phyloP scores from a whole-genome alignment of 1,284 basidiomycete species.

The Somion occarium region DNA sequence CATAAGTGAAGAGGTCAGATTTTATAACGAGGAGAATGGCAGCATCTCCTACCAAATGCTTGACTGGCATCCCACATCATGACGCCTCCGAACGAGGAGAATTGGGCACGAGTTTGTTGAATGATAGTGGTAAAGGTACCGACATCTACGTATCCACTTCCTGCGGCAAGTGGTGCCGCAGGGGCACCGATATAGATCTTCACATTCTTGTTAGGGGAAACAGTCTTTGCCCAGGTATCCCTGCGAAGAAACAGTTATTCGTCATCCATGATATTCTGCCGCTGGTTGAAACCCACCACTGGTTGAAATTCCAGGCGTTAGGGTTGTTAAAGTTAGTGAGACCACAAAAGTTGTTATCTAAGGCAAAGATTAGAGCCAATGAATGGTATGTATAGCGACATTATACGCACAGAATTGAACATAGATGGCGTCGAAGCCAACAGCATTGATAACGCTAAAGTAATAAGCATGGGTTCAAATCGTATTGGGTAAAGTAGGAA shows the following conservation, averaged over 20 bases:
- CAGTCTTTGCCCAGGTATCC: conserved; percentile 60
- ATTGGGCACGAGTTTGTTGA: conserved; percentile 38
- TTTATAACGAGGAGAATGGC: not conserved
- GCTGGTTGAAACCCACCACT: conserved; percentile 44
- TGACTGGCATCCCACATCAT: conserved; percentile 68
- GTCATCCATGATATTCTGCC: too few relatives aligned
- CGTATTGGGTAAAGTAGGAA: not conserved
- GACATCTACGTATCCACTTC: conserved; percentile 47
- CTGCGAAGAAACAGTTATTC: conserved; percentile 27
- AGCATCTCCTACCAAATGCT: conserved; percentile 50
- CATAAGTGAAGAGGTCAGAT: too few relatives aligned
- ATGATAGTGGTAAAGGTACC: conserved; percentile 41
- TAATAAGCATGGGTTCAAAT: not conserved
- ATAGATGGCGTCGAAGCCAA: conserved; percentile 57
- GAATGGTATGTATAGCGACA: not conserved
- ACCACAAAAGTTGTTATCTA: conserved; percentile 59
- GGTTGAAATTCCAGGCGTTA: conserved; percentile 45
- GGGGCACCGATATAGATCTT: conserved; percentile 65
- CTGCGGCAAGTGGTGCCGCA: conserved; percentile 43
- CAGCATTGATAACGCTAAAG: conserved; percentile 42
- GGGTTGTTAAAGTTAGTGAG: conserved; percentile 37
- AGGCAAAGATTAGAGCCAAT: not conserved
- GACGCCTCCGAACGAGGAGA: conserved; percentile 62
- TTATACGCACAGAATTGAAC: conserved; percentile 49
- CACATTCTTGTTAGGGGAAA: conserved; percentile 51